Percentiles rank a stretch among this genome's conserved stretches.
phyloP scores from a whole-genome alignment of 352 stramenopile species.

The Plasmopara muralis region DNA sequence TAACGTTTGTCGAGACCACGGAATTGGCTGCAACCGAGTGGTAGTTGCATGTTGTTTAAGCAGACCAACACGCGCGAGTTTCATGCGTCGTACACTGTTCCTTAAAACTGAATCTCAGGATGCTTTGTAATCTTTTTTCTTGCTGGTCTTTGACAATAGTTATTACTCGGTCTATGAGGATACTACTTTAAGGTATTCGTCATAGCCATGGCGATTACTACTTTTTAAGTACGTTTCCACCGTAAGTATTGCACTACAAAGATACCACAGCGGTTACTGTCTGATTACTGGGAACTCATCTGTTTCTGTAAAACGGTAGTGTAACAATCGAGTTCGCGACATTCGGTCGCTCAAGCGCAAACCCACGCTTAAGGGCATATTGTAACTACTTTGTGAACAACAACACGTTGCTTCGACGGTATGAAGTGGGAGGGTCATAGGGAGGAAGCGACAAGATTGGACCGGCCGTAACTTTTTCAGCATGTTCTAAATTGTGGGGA shows the following conservation, averaged over 20 bases:
- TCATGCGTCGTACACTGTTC: no score
- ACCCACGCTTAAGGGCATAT: not conserved
- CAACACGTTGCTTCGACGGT: slow-evolving; percentile 1
- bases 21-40: slow-evolving; percentile 25
- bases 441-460: not conserved
- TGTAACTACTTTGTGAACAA: slow-evolving; percentile 7
- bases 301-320: not conserved
- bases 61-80: slow-evolving; percentile 1
- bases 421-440: slow-evolving; percentile 10
- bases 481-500: no score
- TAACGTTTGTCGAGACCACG: slow-evolving; percentile 30
- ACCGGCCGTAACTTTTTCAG: no score
- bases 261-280: slow-evolving; percentile 3
- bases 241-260: not conserved
- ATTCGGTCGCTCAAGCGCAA: not conserved
- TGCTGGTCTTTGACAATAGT: no score
- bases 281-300: not conserved
- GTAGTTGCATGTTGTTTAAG: slow-evolving; percentile 30
- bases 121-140: no score
- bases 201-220: no score
- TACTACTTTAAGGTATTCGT: no score
- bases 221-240: not conserved
- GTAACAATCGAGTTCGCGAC: not conserved
- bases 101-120: no score
- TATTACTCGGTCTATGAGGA: no score